Evolutionary conservation across 441 rosid genomes (phyloP).

Genomic region (Populus tomentosa): DNA sequence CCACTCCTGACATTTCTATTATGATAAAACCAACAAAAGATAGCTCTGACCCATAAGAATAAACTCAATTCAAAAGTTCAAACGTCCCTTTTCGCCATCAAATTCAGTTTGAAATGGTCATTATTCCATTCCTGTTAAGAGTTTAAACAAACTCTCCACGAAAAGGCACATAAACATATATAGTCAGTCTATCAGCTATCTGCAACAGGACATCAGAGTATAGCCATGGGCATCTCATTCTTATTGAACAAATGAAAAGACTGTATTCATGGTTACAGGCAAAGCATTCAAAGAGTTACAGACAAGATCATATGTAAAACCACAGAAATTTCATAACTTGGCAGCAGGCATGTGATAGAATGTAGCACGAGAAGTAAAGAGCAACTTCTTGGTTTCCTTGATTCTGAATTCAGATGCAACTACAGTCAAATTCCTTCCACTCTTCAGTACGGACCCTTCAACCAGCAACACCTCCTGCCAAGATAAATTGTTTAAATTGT

Average conservation of each 20-base stretch:
- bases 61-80: too few species aligned
- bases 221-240: neutral
- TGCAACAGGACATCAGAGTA: neutral
- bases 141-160: too few species aligned
- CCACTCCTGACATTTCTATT: too few species aligned
- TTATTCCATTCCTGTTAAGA: too few species aligned
- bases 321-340: constrained; percentile 40
- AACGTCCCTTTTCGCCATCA: too few species aligned
- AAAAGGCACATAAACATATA: neutral
- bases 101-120: too few species aligned
- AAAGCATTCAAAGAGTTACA: neutral
- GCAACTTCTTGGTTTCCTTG: constrained; percentile 48
- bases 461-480: constrained; percentile 48
- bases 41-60: too few species aligned
- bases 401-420: constrained; percentile 54
- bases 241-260: neutral
- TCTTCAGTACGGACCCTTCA: constrained; percentile 58
- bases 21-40: too few species aligned
- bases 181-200: neutral
- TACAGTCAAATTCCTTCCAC: constrained; percentile 64
- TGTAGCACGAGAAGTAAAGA: constrained; percentile 54
- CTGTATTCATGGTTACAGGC: neutral
- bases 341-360: constrained; percentile 46
- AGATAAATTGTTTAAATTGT: neutral
- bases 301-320: neutral